Base-by-base conservation (phyloP, 2,329 filamentous ascomycete species). In the Trichothecium roseum region DNA sequence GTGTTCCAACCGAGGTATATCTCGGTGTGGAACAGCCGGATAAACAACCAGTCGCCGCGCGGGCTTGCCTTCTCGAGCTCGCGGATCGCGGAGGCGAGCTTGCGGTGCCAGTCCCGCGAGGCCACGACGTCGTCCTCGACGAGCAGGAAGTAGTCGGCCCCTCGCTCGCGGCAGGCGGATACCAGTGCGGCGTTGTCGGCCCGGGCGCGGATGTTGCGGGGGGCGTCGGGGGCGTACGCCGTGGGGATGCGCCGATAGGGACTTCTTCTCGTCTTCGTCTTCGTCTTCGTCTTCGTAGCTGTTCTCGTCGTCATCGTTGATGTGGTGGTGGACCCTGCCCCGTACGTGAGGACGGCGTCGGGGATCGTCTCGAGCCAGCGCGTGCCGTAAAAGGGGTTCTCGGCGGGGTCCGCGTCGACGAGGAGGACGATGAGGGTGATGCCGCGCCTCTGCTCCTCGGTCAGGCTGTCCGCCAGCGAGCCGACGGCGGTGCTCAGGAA, bases 21-120 rank as follows among this genome's bases (percentile, higher is more conserved):
- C 37, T 61, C 57, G 5, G 56, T 57, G 41, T 60, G 60, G 42
- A 61, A 61, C 18, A 61, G 42, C 1, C 57, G 53, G 2, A 61
- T 40, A 37, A 60, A 61, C 24, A 59, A 38, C 56, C 56, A 59
- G 37, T 54, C 49, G 8, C 34, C 32, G 7, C 43, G 38, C 6
- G 32, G 40, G 28, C 16, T 36, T 15, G 29, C 27, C 1, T 41
- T 34, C 38, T 59, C 54, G 18, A 59, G 45, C 5, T 52, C 37
- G 1, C 38, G 38, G 1, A 60, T 36, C 2, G 48, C 57, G 16
- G 36, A 42, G 8, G 45, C 43, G 14, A 56, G 43, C 3, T 49
- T 43, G 3, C 38, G 38, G 33, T 51, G 55, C 57, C 57, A 61
- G 37, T 55, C 52, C 1, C 48, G 46, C 6, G 51, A 49, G 5